Conservation (phyloP, 345 rosid genomes). For the Ceriops tagal region DNA sequence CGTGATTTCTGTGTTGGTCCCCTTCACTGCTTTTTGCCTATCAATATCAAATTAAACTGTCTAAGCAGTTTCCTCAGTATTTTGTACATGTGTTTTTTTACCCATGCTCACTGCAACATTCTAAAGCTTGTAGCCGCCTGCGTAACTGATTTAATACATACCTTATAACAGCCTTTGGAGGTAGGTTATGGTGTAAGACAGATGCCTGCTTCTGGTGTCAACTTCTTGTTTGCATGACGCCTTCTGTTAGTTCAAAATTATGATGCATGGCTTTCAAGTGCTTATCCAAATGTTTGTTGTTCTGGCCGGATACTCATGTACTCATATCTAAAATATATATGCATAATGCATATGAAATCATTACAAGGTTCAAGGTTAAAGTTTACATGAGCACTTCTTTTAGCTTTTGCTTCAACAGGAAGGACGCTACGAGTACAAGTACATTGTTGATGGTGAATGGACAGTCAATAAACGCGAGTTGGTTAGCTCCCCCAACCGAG, state of each 20-base stretch:
- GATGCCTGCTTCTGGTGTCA: not conserved
- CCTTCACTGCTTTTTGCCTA: not conserved
- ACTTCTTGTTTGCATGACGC: too few relatives aligned
- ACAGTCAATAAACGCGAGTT: constrained; percentile 51
- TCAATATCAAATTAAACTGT: not conserved
- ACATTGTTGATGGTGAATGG: constrained; percentile 87
- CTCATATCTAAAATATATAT: not conserved
- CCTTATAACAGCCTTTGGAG: not conserved
- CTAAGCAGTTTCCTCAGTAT: too few relatives aligned
- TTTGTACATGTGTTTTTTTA: too few relatives aligned
- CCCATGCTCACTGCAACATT: too few relatives aligned
- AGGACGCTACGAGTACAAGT: constrained; percentile 88
- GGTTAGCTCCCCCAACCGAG: constrained; percentile 59
- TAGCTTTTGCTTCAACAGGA: constrained; percentile 51
- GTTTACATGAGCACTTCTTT: not conserved
- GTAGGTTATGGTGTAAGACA: not conserved
- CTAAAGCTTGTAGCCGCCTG: too few relatives aligned
- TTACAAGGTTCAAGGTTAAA: not conserved
- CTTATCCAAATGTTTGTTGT: not conserved
- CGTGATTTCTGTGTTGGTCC: not conserved
- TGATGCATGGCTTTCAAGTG: too few relatives aligned
- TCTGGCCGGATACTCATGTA: not conserved
- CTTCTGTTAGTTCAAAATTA: too few relatives aligned
- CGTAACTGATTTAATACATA: too few relatives aligned
- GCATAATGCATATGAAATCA: not conserved